Evolutionary conservation across 1,284 basidiomycete species (phyloP).

Genomic region (Erythrobasidium hasegawianum): DNA sequence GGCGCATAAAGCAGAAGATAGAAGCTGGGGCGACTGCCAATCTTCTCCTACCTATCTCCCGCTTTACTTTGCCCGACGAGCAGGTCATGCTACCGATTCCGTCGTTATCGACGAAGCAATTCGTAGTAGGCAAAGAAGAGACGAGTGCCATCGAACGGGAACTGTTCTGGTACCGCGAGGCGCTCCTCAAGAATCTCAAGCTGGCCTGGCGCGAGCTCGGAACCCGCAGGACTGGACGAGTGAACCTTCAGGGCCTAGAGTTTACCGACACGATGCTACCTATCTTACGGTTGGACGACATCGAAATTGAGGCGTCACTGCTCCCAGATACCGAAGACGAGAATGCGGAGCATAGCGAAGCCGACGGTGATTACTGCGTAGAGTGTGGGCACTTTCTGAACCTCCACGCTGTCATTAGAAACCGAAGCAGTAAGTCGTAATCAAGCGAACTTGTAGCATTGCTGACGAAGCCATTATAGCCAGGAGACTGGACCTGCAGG

Average conservation of each 20-base stretch:
- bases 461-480: too few relatives aligned
- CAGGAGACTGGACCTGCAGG: background rate
- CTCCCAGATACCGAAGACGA: background rate
- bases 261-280: conserved; percentile 73
- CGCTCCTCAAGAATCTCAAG: conserved; percentile 64
- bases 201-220: conserved; percentile 83
- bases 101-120: conserved; percentile 80
- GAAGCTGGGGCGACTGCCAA: conserved; percentile 73
- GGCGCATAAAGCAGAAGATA: conserved; percentile 37
- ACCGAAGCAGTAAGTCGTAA: conserved; percentile 5
- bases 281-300: conserved; percentile 56
- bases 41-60: conserved; percentile 71
- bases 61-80: conserved; percentile 61
- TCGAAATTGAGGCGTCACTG: conserved; percentile 37
- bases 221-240: conserved; percentile 65
- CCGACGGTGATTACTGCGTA: conserved; percentile 53
- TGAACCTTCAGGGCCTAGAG: conserved; percentile 70
- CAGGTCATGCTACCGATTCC: conserved; percentile 68
- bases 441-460: too few relatives aligned
- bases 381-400: conserved; percentile 20
- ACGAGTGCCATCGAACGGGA: conserved; percentile 63
- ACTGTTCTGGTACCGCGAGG: conserved; percentile 91
- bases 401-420: background rate
- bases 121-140: conserved; percentile 73
- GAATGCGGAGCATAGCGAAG: background rate